A percentile compares a stretch with the other conserved stretches of the same genome.
Conservation (phyloP, 164 flowering plant genomes). For the Houttuynia cordata region DNA sequence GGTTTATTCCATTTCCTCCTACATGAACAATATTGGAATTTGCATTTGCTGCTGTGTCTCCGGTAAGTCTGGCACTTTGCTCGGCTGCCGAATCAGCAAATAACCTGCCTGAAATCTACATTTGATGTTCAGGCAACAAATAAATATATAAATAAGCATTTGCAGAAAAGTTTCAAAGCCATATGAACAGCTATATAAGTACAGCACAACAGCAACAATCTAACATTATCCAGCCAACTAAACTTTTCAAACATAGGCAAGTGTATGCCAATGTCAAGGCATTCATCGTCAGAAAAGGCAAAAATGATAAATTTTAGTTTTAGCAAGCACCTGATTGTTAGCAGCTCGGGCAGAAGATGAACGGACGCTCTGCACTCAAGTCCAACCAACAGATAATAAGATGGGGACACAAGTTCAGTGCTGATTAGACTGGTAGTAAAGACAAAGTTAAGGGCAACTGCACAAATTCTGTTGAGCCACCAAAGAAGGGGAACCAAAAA, state of each 20-base stretch:
- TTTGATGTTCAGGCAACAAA: background rate
- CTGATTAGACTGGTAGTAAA: too few relatives aligned
- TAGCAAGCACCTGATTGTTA: conserved; percentile 9
- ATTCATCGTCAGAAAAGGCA: too few relatives aligned
- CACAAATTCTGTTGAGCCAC: conserved; percentile 1
- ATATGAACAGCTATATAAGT: background rate
- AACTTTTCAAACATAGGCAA: background rate
- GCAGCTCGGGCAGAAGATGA: conserved; percentile 11
- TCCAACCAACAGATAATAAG: conserved; percentile 14
- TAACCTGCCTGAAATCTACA: conserved; percentile 80
- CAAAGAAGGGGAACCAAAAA: conserved; percentile 1
- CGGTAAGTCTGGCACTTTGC: conserved; percentile 80
- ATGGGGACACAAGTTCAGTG: background rate
- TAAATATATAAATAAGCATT: background rate
- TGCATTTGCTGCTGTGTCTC: conserved; percentile 41
- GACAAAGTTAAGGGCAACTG: background rate
- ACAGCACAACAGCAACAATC: background rate
- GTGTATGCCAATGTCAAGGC: too few relatives aligned
- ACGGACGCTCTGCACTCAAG: conserved; percentile 11
- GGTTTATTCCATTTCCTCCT: conserved; percentile 61
- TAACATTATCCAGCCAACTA: background rate
- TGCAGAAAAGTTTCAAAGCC: background rate
- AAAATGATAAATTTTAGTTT: too few relatives aligned
- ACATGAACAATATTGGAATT: conserved; percentile 26
- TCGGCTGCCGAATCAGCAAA: conserved; percentile 92